phyloP scores from a whole-genome alignment of 495 filamentous ascomycete genomes.

The Annulohypoxylon moriforme region DNA sequence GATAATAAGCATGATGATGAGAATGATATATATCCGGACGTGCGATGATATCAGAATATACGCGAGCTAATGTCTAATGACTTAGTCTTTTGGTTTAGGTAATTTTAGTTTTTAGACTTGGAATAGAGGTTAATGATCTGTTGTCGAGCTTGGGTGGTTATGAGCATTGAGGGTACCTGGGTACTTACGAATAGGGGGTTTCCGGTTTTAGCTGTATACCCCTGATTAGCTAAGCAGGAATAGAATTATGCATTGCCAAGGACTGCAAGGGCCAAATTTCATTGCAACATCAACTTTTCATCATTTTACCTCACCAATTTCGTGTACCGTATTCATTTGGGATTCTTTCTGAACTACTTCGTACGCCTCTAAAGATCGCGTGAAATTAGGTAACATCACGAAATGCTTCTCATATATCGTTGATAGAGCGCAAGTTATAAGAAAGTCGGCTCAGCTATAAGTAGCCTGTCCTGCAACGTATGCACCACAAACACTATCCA shows the following conservation, averaged over 20 bases:
- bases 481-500: too few relatives aligned
- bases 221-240: neutral
- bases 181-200: neutral
- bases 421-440: neutral
- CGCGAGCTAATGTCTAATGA: conserved; percentile 31
- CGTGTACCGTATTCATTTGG: neutral
- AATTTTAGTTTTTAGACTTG: neutral
- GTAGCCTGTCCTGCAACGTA: too few relatives aligned
- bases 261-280: neutral
- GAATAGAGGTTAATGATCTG: neutral
- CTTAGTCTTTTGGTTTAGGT: neutral
- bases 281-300: neutral
- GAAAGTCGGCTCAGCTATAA: neutral
- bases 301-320: neutral
- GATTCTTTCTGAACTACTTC: neutral
- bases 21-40: conserved; percentile 28
- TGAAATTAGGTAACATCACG: neutral
- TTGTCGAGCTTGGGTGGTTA: neutral
- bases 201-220: neutral
- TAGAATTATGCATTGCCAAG: neutral
- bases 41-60: conserved; percentile 19
- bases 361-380: neutral
- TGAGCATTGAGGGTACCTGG: neutral
- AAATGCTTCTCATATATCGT: neutral
- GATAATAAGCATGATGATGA: conserved; percentile 9